phyloP scores from a whole-genome alignment of 768 basidiomycete species.

The Lyophyllum decastes region DNA sequence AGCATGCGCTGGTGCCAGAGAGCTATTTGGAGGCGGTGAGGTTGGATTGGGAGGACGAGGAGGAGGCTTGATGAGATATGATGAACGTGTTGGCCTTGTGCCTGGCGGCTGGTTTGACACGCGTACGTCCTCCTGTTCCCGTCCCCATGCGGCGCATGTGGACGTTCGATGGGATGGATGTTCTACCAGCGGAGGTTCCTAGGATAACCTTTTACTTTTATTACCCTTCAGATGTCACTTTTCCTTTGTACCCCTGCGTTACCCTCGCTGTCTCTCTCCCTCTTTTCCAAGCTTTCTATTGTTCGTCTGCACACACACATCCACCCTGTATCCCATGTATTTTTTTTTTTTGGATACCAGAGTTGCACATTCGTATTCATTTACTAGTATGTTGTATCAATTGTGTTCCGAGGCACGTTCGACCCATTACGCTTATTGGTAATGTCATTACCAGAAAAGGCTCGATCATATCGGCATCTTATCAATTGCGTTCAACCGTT shows the following conservation, averaged over 20 bases:
- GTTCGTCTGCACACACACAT: not conserved
- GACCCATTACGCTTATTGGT: too few species aligned
- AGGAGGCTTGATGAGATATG: not conserved
- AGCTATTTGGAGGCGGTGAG: constrained; percentile 68
- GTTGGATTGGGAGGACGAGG: constrained; percentile 39
- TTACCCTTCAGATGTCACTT: not conserved
- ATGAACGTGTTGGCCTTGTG: too few species aligned
- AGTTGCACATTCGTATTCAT: not conserved
- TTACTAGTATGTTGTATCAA: not conserved
- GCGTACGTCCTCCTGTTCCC: not conserved
- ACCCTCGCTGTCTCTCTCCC: not conserved
- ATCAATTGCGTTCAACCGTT: not conserved
- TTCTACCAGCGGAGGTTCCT: not conserved
- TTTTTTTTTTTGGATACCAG: constrained; percentile 1
- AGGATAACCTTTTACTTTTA: not conserved
- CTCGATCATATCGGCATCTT: too few species aligned
- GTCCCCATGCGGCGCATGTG: not conserved
- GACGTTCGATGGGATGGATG: not conserved
- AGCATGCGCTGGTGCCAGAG: constrained; percentile 78
- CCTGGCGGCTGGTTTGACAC: too few species aligned
- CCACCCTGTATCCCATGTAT: not conserved
- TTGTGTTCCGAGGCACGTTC: not conserved
- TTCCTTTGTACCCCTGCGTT: too few species aligned
- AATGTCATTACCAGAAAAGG: too few species aligned
- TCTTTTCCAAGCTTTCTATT: not conserved